Evolutionary conservation across 1,284 basidiomycete species (phyloP), one percentile per base, ranked within the genome.

Genomic region (Golubevia sp.): DNA sequence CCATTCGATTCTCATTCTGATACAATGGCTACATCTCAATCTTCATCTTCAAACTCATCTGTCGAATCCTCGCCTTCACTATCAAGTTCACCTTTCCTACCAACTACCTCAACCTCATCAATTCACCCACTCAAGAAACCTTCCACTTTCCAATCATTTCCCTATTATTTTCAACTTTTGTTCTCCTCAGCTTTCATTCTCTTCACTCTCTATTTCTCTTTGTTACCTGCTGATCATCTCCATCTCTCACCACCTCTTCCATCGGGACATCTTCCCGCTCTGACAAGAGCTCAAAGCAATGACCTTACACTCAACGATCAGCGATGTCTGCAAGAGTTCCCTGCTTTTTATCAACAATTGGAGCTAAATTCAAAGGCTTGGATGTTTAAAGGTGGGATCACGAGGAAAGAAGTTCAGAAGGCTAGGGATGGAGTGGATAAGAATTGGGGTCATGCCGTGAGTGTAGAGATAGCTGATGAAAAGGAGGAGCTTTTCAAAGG

Each of bases 321-420:
- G 8, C 59, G 55, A 2, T 76, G 74, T 49, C n/a, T 50, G 7
- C 38, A 56, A 26, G 70, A 76, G 34, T 76, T 76, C 48, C 68
- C 73, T 4, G 63, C 66, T 13, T 54, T 76, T 21, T 76, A 71
- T 38, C 70, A 70, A 1, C 74, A 76, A 55, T 51, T 76, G 11
- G 61, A 73, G 2, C 58, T 56, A 15, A 65, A 71, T 23, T 48
- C 62, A 1, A 52, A 49, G 7, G 66, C 60, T 23, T 76, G 73
- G 73, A 30, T 54, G 24, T 54, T 54, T 1, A 67, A 73, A 51
- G 73, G 69, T 18, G 67, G 69, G 7, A 66, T 75, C 59, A n/a
- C 34, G 11, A 62, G 61, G 21, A 2, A 26, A 11, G 60, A 70
- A 20, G 52, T 74, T 13, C 68, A 74, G 21, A 54, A 66, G 23